Evolutionary conservation across 2,329 filamentous ascomycete species (phyloP), one percentile per base, ranked within the genome.

Genomic region (Purpureocillium takamizusanense): DNA sequence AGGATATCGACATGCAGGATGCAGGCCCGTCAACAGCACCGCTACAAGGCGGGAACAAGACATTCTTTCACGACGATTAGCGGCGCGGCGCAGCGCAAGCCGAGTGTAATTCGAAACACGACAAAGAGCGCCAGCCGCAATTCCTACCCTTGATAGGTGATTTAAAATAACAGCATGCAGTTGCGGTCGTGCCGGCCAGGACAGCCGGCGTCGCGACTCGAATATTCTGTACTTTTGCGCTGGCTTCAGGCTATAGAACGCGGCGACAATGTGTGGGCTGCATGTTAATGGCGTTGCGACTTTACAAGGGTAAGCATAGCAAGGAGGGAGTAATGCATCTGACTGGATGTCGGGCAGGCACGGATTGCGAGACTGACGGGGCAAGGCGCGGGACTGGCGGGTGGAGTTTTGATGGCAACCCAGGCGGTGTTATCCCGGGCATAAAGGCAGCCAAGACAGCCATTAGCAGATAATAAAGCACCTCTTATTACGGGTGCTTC

Each of bases 1-100:
- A 69, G 37, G 74, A 78, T 39, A 61, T 77, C 23, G 67, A 72
- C 16, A 78, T 78, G 74, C 55, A 64, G 30, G 75, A 78, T 43
- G 71, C 68, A 16, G 70, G 69, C 6, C 70, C 73, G 7, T 72
- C 72, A 8, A 74, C 72, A 2, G 73, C 73, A 8, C 70, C 73
- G 12, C 57, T 72, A 14, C 65, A 65, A 40, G 63, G 61, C 35
- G 62, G 61, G 33, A 68, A 63, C 48, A 59, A 63, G 25, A 67
- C 65, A 1, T 75, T 75, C 48, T 74, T 75, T 51, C 65, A 67
- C 40, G 69, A 73, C 42, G 61, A 70, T 38, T 65, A 50, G 54
- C 21, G 21, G 10, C 21, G 21, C 21, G 21, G 21, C 21, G 21
- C n/a, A n/a, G 21, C 21, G 21, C 21, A 25, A 10, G 21, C 21